These are phyloP conservation scores for Lecanicillium sp. DNA, from an alignment of 2,329 filamentous ascomycete species.

Conservation along the genomic window DNA sequence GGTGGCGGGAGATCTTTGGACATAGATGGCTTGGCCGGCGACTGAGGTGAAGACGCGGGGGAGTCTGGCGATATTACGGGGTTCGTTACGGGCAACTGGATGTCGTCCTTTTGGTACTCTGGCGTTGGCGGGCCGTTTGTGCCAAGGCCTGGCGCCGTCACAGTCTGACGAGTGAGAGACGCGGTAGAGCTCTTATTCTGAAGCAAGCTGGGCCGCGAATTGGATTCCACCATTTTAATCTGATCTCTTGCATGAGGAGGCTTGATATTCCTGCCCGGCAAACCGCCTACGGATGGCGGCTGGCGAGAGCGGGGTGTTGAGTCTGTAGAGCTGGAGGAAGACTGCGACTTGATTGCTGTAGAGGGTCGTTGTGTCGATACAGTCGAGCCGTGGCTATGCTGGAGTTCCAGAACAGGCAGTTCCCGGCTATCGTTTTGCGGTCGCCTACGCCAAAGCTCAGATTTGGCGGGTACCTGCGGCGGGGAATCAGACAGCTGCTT, in stretches of 20 bases:
- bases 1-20: slow-evolving; percentile 12
- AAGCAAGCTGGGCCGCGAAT: not conserved
- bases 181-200: not conserved
- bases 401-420: slow-evolving; percentile 40
- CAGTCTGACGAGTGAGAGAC: not conserved
- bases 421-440: slow-evolving; percentile 39
- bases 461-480: slow-evolving; percentile 19
- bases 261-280: slow-evolving; percentile 21
- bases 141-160: slow-evolving; percentile 6
- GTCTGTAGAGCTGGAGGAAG: slow-evolving; percentile 13
- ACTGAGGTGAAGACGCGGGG: slow-evolving; percentile 36
- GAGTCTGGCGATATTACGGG: slow-evolving; percentile 34
- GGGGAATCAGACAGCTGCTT: slow-evolving; percentile 1
- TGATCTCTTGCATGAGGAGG: slow-evolving; percentile 12
- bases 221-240: too few relatives aligned
- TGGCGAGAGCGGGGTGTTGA: slow-evolving; percentile 6
- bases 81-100: slow-evolving; percentile 27
- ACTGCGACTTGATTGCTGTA: slow-evolving; percentile 13
- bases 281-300: slow-evolving; percentile 12
- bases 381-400: slow-evolving; percentile 43
- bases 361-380: slow-evolving; percentile 20
- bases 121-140: slow-evolving; percentile 38
- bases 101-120: slow-evolving; percentile 38
- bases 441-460: slow-evolving; percentile 41
- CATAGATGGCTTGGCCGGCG: slow-evolving; percentile 14